Evolutionary conservation across 805 yeast genomes (phyloP), one percentile per base, ranked within the genome.

Genomic region (Wilhelminamyces savonicus): DNA sequence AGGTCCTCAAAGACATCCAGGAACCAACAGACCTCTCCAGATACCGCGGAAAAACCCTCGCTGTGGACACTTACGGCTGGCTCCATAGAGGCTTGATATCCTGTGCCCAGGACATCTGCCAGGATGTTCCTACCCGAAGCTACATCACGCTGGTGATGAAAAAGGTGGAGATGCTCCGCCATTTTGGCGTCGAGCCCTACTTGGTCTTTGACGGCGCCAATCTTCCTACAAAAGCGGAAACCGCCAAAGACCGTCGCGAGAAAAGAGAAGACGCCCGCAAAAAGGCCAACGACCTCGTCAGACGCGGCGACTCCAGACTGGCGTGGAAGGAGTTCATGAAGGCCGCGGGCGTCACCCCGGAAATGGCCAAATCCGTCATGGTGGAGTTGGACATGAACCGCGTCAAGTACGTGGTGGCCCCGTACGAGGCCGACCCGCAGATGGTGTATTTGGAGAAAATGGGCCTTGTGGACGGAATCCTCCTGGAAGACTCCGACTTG

Each of bases 41-140:
- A 21, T 84, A 76, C 51, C 56, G 75, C 10, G 96, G 95, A 1
- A 68, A 78, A 45, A 76, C 82, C 0, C 59, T 88, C 24, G 99
- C 95, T 0, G 79, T 92, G n/a, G 99, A 92, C 50, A 88, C 95
- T 0, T 92, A 86, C 48, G 87, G 96, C 1, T 92, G 99, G 99
- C 71, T 92, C 4, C 99, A 92, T 56, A 74, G 84, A 39, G 88
- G 92, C 4, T 78, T 84, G 3, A 71, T 79, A 29, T 63, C 85
- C 12, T 88, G 97, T 56, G 82, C 97, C 0, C 75, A 71, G 55
- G 95, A 92, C 28, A 59, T 92, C 27, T 85, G 86, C 7, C 62
- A 72, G 29, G 83, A 74, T 8, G 54, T 59, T 29, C 85, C 87
- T 1, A 85, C 97, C 0, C 63, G 67, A n/a, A 69, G 74, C 46